Evolutionary conservation across 2,329 filamentous ascomycete species (phyloP).

Genomic region (Conoideocrella luteorostrata): DNA sequence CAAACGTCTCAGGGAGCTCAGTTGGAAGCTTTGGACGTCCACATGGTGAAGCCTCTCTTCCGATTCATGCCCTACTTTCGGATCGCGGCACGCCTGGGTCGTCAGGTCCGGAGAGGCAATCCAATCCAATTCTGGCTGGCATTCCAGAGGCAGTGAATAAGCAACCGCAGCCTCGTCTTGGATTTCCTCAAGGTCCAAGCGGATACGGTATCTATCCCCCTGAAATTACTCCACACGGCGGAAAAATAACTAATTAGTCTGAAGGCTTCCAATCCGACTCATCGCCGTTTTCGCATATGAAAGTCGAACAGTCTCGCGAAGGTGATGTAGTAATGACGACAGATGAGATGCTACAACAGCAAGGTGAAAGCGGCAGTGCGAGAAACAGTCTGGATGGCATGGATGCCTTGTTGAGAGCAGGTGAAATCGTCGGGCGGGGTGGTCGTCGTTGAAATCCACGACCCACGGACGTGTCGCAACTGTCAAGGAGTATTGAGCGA

Average conservation of each 20-base stretch:
- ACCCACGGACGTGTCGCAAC: no score
- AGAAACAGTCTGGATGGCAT: slow-evolving; percentile 45
- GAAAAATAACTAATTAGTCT: slow-evolving; percentile 21
- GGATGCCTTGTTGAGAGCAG: slow-evolving; percentile 50
- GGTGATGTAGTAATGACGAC: slow-evolving; percentile 26
- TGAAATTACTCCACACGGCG: slow-evolving; percentile 11
- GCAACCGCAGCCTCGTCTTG: slow-evolving; percentile 16
- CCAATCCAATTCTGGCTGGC: slow-evolving; percentile 6
- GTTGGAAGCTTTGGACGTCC: slow-evolving; percentile 30
- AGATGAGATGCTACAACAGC: slow-evolving; percentile 16
- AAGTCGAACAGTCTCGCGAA: slow-evolving; percentile 21
- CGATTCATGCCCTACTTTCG: slow-evolving; percentile 48
- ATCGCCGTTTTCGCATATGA: slow-evolving; percentile 25
- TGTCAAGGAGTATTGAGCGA: no score
- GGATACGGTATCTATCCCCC: slow-evolving; percentile 28
- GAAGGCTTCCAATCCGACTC: slow-evolving; percentile 28
- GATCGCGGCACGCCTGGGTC: slow-evolving; percentile 25
- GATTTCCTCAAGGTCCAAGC: slow-evolving; percentile 18
- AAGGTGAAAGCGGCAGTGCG: slow-evolving; percentile 10
- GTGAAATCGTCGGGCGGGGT: slow-evolving; percentile 50
- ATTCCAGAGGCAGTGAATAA: slow-evolving; percentile 17
- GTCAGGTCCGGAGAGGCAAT: slow-evolving; percentile 11
- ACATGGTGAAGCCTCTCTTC: slow-evolving; percentile 43
- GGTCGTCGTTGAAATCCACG: slow-evolving; percentile 16
- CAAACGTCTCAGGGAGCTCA: slow-evolving; percentile 34